Base-by-base conservation (phyloP, 2,329 filamentous ascomycete species). In the Sporothrix brasiliensis region DNA sequence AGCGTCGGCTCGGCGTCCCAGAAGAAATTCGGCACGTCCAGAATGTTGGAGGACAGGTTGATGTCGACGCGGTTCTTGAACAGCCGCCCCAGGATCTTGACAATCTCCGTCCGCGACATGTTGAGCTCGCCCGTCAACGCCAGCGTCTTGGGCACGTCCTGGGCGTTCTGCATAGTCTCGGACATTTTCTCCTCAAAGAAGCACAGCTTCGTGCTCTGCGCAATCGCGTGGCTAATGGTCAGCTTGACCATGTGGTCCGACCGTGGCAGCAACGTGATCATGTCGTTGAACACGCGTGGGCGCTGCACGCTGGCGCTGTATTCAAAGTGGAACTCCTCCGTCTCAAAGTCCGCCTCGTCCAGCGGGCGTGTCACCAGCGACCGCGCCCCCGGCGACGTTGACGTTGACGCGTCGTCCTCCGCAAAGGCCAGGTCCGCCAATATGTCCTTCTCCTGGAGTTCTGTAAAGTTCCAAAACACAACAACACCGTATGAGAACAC, bases 391-490 rank as follows among this genome's bases (percentile, higher is more conserved):
- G 53, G 47, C 34, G 60, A 47, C 49, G 58, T 50, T 44, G 63
- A 19, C 2, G 34, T 41, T 10, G 41, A n/a, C 3, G 47, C 47
- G 71, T 90, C 87, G 69, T 87, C 88, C 74, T 89, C 87, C 13
- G 92, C 92, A 80, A 99, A 98, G 0, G 93, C 95, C 69, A 99
- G 83, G 79, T 99, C 95, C 52, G 95, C 95, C 27, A 99, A 86
- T 61, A 98, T 92, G 76, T 97, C 94, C 80, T 97, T 97, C 79
- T 99, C 95, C 79, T 99, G 95, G 74, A 91, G 88, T 79, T 97
- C 94, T 13, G 92, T 94, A 76, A 99, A 97, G 79, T 99, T 99
- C 95, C 95, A 99, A 79, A 99, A 97, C 5, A 99, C 95, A 0
- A 95, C 94, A 0, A 99, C 94, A 24, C 95, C 95, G 77, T 99